A percentile compares a stretch with the other conserved stretches of the same genome.
These are phyloP conservation scores for Toxoplasma gondii DNA, from an alignment of 169 alveolate species.

Conservation along the genomic window DNA sequence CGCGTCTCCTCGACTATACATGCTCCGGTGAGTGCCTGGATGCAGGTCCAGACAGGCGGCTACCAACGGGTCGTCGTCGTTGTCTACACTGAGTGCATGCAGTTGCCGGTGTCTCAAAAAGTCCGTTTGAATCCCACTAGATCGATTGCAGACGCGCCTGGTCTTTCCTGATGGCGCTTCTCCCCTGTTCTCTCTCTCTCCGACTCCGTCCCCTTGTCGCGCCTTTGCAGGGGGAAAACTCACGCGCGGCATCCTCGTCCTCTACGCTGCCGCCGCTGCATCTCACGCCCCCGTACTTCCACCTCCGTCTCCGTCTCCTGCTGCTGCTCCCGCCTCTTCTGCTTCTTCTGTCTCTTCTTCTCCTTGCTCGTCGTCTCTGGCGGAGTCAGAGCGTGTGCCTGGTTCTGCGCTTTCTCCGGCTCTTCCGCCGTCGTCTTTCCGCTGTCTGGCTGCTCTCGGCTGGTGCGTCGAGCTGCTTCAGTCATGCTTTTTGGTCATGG, in stretches of 20 bases:
- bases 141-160: neutral
- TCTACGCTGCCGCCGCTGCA: conserved; percentile 62
- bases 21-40: conserved; percentile 46
- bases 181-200: neutral
- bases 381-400: neutral
- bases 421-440: neutral
- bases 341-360: neutral
- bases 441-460: conserved; percentile 48
- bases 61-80: neutral
- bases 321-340: neutral
- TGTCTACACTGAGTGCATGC: neutral
- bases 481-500: conserved; percentile 70
- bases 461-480: conserved; percentile 74
- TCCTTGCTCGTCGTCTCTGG: neutral
- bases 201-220: neutral
- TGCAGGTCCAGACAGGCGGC: neutral
- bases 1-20: conserved; percentile 57
- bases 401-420: neutral
- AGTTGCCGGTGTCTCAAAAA: neutral
- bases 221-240: conserved; percentile 71
- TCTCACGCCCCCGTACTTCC: neutral
- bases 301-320: neutral
- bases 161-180: neutral
- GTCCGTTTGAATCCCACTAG: neutral
- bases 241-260: conserved; percentile 68